Evolutionary conservation across 441 rosid genomes (phyloP), one percentile per base, ranked within the genome.

Genomic region (Euphorbia schlechtendalii): DNA sequence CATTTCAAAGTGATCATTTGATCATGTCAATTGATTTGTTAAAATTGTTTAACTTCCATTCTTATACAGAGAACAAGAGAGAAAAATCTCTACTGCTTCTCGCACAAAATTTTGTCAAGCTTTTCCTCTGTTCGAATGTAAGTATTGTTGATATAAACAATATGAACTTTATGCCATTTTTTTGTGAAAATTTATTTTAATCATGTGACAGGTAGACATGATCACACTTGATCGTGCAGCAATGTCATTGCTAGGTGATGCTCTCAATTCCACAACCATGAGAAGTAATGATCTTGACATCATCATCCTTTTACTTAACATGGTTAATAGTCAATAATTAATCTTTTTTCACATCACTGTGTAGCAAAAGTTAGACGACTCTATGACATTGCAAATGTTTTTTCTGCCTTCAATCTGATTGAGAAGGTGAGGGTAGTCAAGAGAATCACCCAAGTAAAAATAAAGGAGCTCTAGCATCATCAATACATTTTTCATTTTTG

Each of bases 301-400:
- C 17, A 57, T 57, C 25, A 17, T 62, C 40, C 59, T 58, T 72
- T 53, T 59, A 43, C 27, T 22, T 18, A 14, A 53, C 56, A 34
- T 5, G 27, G 32, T 36, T 56, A n/a, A n/a, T n/a, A n/a, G n/a
- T n/a, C n/a, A n/a, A n/a, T 8, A 73, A 40, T 74, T 68, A 71
- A 28, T 17, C 12, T 51, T 66, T 74, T 14, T 69, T 56, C 34
- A 41, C 57, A 67, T 70, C 32, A 18, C 51, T 64, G n/a, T 79
- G 78, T 88, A 92, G 98, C 99, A 62, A 93, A 93, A 82, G 95
- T 93, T 12, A 90, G 99, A 80, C 79, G 99, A 64, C 76, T 93
- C 3, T 93, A 93, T 72, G 99, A 93, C 80, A 93, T 93, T 71
- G 99, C 96, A 0, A 93, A 93, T 68, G 96, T 93, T 49, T 75